Evolutionary conservation across 805 yeast species (phyloP).

Genomic region (Metschnikowia peoriensis): DNA sequence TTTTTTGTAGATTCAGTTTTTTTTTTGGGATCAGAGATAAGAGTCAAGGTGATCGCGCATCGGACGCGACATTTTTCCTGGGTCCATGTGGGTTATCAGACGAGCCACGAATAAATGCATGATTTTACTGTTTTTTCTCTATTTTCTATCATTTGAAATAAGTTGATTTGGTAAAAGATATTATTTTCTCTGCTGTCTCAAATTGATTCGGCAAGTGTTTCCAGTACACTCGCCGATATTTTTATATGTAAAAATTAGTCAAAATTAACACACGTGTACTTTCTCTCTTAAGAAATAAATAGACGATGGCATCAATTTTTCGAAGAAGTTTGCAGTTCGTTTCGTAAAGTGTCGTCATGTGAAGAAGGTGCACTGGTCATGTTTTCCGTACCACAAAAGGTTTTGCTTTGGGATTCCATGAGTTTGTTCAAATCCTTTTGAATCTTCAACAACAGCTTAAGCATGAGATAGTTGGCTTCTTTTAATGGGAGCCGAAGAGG

Average conservation of each 20-base stretch:
- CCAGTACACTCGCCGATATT: too few relatives aligned
- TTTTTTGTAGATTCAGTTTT: too few relatives aligned
- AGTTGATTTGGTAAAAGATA: too few relatives aligned
- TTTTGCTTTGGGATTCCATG: neutral
- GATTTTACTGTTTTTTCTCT: neutral
- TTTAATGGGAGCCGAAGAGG: constrained; percentile 69
- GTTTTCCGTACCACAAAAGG: constrained; percentile 2
- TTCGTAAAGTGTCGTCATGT: too few relatives aligned
- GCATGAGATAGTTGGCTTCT: constrained; percentile 62
- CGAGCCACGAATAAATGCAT: neutral
- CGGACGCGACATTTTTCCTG: neutral
- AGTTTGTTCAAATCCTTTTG: constrained; percentile 20
- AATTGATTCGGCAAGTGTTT: too few relatives aligned
- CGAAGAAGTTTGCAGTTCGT: too few relatives aligned
- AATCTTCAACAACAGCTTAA: constrained; percentile 29
- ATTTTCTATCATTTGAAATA: too few relatives aligned
- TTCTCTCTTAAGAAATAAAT: too few relatives aligned
- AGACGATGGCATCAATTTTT: too few relatives aligned
- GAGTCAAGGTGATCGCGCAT: neutral
- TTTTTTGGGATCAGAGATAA: neutral
- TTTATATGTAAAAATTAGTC: too few relatives aligned
- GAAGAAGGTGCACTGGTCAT: neutral
- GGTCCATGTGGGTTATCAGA: neutral
- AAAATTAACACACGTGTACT: too few relatives aligned
- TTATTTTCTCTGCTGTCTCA: too few relatives aligned